Conservation (phyloP, 179 eudicot species). For the Drosera spatulata region DNA sequence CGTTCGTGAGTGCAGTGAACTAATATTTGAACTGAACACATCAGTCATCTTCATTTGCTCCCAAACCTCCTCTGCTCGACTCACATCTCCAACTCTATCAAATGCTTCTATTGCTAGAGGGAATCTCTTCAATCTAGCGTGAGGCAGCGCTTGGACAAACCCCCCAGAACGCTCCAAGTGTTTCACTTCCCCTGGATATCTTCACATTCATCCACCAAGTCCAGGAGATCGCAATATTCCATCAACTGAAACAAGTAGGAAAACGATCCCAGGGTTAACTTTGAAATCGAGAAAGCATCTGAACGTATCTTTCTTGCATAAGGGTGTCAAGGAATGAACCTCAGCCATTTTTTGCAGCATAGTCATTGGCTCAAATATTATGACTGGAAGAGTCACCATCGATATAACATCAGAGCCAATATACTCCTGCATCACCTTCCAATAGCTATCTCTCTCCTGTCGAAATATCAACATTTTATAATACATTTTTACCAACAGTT, state of each 20-base stretch:
- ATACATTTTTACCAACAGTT: no score
- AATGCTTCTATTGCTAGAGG: constrained; percentile 79
- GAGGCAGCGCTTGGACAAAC: constrained; percentile 38
- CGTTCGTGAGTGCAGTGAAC: constrained; percentile 62
- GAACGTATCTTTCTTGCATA: no score
- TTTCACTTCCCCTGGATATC: constrained; percentile 57
- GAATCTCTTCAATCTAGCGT: constrained; percentile 64
- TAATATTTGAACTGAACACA: constrained; percentile 74
- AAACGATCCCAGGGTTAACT: no score
- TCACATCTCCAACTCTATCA: constrained; percentile 56
- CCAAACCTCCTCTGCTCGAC: constrained; percentile 78
- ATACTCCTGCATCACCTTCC: no score
- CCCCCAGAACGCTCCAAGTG: constrained; percentile 59
- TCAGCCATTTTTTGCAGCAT: no score
- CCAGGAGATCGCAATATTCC: no score
- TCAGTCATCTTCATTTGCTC: constrained; percentile 52
- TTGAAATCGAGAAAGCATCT: no score
- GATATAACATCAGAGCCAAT: no score
- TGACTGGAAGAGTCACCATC: no score
- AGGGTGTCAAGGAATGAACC: background rate
- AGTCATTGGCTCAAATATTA: no score
- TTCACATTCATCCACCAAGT: constrained; percentile 24
- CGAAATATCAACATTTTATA: background rate
- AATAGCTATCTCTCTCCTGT: no score
- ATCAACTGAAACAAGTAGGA: no score